Evolutionary conservation across 306 rosid species (phyloP).

Genomic region (Neltuma alba): DNA sequence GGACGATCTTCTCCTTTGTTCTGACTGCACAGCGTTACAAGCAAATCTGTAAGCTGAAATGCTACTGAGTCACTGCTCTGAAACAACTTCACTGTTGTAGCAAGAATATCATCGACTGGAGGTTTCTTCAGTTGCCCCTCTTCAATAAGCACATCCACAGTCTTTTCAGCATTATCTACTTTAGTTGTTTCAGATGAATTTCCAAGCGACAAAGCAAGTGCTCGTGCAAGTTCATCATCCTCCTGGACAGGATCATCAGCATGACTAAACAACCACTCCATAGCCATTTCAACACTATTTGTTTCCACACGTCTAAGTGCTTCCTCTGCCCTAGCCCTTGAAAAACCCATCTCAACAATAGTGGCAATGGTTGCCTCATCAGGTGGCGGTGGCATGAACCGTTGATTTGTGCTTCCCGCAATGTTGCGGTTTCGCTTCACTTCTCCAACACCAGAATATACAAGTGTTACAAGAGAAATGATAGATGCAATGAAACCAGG

Average conservation of each 20-base stretch:
- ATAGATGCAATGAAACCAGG: conserved; percentile 83
- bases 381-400: conserved; percentile 84
- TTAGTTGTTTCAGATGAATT: conserved; percentile 86
- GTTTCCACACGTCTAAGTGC: conserved; percentile 93
- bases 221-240: conserved; percentile 97
- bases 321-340: conserved; percentile 98
- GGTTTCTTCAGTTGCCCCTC: conserved; percentile 83
- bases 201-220: conserved; percentile 95
- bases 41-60: conserved; percentile 91
- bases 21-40: conserved; percentile 82
- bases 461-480: conserved; percentile 85
- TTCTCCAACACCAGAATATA: conserved; percentile 97
- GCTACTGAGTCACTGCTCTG: conserved; percentile 89
- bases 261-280: conserved; percentile 97
- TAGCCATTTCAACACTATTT: conserved; percentile 99
- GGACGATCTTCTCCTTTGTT: conserved; percentile 93
- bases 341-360: conserved; percentile 96
- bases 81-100: conserved; percentile 75
- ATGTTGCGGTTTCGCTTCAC: conserved; percentile 79
- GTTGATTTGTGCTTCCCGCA: conserved; percentile 70
- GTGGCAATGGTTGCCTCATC: conserved; percentile 92
- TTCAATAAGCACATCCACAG: conserved; percentile 70
- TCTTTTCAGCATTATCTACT: conserved; percentile 76
- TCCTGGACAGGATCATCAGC: conserved; percentile 98
- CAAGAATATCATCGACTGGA: conserved; percentile 89